Evolutionary conservation across 768 basidiomycete genomes (phyloP).

Genomic region (Trametes maxima): DNA sequence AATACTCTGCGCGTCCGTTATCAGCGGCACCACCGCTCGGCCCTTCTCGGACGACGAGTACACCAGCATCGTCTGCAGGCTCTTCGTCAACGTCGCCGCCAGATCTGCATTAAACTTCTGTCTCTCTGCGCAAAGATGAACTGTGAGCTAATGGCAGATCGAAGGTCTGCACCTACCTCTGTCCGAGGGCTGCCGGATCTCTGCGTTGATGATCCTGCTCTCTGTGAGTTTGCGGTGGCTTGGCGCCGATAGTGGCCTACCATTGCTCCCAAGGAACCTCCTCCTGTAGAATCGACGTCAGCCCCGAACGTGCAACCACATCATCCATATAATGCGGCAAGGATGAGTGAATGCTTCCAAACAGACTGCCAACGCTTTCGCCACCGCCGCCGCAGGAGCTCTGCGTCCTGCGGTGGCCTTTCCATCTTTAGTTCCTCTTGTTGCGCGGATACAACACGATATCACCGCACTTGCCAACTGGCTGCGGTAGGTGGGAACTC

Average conservation of each 20-base stretch:
- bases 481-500: too few relatives aligned
- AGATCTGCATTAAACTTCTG: constrained; percentile 60
- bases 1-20: constrained; percentile 69
- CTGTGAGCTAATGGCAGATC: background rate
- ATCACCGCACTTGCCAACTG: too few relatives aligned
- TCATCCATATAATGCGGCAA: background rate
- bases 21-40: constrained; percentile 72
- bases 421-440: too few relatives aligned
- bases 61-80: constrained; percentile 69
- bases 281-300: constrained; percentile 46
- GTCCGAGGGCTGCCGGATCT: constrained; percentile 72
- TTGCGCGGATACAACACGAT: too few relatives aligned
- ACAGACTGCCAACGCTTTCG: background rate
- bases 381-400: too few relatives aligned
- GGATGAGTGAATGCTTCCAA: background rate
- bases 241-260: constrained; percentile 39
- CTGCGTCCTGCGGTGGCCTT: too few relatives aligned
- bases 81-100: constrained; percentile 60
- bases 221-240: background rate
- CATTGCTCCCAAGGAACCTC: constrained; percentile 90
- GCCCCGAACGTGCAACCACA: background rate
- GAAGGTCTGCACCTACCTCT: constrained; percentile 43
- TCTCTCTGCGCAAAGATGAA: constrained; percentile 38
- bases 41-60: constrained; percentile 82
- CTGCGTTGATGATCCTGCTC: constrained; percentile 75